Evolutionary conservation across 352 stramenopile genomes (phyloP).

Genomic region (Phytophthora megakarya): DNA sequence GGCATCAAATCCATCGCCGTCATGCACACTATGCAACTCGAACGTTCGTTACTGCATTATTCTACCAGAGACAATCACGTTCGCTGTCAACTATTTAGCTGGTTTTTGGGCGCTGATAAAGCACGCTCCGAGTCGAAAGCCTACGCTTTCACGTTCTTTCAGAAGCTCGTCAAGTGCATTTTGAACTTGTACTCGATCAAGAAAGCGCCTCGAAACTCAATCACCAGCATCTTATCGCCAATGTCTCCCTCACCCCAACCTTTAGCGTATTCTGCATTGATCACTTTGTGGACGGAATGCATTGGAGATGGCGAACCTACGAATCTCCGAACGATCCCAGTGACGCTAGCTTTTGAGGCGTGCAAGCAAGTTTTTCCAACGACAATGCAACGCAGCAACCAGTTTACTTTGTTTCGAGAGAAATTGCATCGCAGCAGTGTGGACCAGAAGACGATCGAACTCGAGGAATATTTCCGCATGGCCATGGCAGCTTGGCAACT

Average conservation of each 20-base stretch:
- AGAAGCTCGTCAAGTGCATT: slow-evolving; percentile 53
- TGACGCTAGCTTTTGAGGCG: slow-evolving; percentile 44
- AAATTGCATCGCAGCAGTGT: slow-evolving; percentile 44
- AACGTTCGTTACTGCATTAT: slow-evolving; percentile 70
- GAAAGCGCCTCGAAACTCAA: slow-evolving; percentile 30
- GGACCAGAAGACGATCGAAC: slow-evolving; percentile 46
- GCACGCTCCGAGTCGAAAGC: slow-evolving; percentile 47
- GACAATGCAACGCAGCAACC: slow-evolving; percentile 41
- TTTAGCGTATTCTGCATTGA: slow-evolving; percentile 48
- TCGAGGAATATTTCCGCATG: slow-evolving; percentile 47
- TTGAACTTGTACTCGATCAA: slow-evolving; percentile 41
- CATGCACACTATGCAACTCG: slow-evolving; percentile 71
- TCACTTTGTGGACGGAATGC: slow-evolving; percentile 61
- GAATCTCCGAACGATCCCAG: slow-evolving; percentile 22
- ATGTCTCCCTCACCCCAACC: slow-evolving; percentile 15
- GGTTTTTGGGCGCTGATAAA: slow-evolving; percentile 69
- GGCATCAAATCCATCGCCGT: slow-evolving; percentile 76
- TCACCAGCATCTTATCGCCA: neutral
- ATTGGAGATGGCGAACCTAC: slow-evolving; percentile 67
- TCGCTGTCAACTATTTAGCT: slow-evolving; percentile 67
- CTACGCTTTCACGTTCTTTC: slow-evolving; percentile 65
- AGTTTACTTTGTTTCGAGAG: slow-evolving; percentile 45
- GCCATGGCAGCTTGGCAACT: slow-evolving; percentile 52
- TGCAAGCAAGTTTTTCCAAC: slow-evolving; percentile 49
- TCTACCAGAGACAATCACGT: slow-evolving; percentile 46